Percentiles rank a stretch among this genome's conserved stretches.
phyloP scores from a whole-genome alignment of 306 rosid species.

The Comarum palustre region DNA sequence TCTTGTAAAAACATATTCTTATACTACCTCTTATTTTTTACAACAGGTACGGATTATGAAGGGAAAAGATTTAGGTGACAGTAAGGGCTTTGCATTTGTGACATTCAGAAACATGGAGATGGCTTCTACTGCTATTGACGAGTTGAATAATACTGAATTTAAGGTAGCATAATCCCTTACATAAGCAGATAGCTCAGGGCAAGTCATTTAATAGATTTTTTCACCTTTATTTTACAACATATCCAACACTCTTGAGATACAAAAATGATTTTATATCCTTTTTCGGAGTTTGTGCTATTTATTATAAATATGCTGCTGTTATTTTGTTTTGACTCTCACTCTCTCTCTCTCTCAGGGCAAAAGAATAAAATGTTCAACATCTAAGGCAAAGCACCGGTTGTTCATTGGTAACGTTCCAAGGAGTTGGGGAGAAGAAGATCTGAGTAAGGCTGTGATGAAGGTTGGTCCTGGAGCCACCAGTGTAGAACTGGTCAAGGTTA shows the following conservation, averaged over 20 bases:
- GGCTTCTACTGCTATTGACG: slow-evolving; percentile 86
- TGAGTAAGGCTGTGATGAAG: slow-evolving; percentile 65
- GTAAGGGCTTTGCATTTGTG: slow-evolving; percentile 88
- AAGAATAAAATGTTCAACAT: slow-evolving; percentile 80
- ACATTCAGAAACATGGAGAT: slow-evolving; percentile 68
- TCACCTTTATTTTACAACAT: neutral
- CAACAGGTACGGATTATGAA: slow-evolving; percentile 89
- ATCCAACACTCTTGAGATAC: neutral
- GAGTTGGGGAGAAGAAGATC: slow-evolving; percentile 85
- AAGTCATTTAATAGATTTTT: neutral
- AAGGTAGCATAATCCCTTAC: slow-evolving; percentile 48
- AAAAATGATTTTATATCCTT: neutral
- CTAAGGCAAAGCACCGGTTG: slow-evolving; percentile 94
- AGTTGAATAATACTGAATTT: slow-evolving; percentile 65
- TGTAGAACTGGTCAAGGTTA: slow-evolving; percentile 86
- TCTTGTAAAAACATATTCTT: slow-evolving; percentile 3
- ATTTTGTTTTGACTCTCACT: slow-evolving; percentile 17
- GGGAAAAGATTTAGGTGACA: slow-evolving; percentile 68
- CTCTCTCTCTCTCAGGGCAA: slow-evolving; percentile 55
- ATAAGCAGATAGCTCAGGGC: neutral
- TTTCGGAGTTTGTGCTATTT: neutral
- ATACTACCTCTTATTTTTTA: slow-evolving; percentile 26
- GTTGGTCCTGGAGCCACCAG: slow-evolving; percentile 85
- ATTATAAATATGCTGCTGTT: slow-evolving; percentile 13
- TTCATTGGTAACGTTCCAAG: slow-evolving; percentile 94